Evolutionary conservation across 176 grass and related monocot genomes (phyloP).

Genomic region (Avena atlantica): DNA sequence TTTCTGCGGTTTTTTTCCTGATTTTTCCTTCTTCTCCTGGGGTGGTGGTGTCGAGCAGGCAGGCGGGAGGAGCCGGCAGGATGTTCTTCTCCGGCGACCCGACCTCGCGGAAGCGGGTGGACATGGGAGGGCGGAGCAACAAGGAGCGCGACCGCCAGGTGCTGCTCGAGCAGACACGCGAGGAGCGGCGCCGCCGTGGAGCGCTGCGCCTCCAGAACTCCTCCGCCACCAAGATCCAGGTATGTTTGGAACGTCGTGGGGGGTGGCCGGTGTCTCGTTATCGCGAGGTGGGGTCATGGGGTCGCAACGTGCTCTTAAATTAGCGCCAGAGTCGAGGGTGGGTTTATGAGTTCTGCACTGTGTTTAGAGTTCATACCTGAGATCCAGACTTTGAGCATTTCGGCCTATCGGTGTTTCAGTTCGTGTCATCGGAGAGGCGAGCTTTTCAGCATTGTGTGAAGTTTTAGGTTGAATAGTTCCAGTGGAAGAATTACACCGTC

Average conservation of each 20-base stretch:
- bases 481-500: neutral
- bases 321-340: neutral
- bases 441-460: neutral
- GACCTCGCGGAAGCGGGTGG: conserved; percentile 78
- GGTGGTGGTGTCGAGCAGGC: conserved; percentile 17
- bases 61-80: neutral
- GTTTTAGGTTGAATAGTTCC: neutral
- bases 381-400: conserved; percentile 12
- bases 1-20: neutral
- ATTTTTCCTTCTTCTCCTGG: neutral
- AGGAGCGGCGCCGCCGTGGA: conserved; percentile 74
- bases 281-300: neutral
- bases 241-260: conserved; percentile 40
- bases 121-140: conserved; percentile 91
- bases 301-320: neutral
- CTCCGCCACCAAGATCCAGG: conserved; percentile 92
- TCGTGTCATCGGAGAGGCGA: neutral
- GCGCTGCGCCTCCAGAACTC: conserved; percentile 69
- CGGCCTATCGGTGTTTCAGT: neutral
- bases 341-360: conserved; percentile 26
- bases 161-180: conserved; percentile 80
- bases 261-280: neutral
- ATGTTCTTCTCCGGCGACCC: conserved; percentile 98
- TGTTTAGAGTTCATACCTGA: neutral
- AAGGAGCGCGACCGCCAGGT: conserved; percentile 96